A percentile compares a stretch with the other conserved stretches of the same genome.
Conservation (phyloP, 768 basidiomycete species). For the Xerocomus spinulosus region DNA sequence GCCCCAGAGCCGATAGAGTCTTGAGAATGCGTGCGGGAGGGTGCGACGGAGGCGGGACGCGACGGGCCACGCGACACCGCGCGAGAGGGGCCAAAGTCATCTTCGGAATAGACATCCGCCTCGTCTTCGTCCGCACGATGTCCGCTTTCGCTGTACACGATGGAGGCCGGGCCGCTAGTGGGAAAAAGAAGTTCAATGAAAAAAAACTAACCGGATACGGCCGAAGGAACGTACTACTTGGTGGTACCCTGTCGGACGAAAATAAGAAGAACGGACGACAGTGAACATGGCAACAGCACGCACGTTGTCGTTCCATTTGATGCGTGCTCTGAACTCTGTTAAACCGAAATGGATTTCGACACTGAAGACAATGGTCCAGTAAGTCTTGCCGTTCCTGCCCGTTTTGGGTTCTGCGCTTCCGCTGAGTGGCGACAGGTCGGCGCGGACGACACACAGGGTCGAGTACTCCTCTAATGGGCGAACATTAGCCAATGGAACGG, state of each 20-base stretch:
- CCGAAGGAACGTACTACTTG: slow-evolving; percentile 57
- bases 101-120: slow-evolving; percentile 58
- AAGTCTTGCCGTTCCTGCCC: slow-evolving; percentile 61
- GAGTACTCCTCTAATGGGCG: slow-evolving; percentile 56
- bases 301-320: slow-evolving; percentile 80
- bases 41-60: slow-evolving; percentile 43
- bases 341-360: slow-evolving; percentile 81
- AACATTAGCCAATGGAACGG: slow-evolving; percentile 1
- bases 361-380: slow-evolving; percentile 82
- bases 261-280: neutral
- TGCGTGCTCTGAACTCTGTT: slow-evolving; percentile 77
- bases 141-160: slow-evolving; percentile 78
- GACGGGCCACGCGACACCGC: slow-evolving; percentile 35
- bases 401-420: slow-evolving; percentile 66
- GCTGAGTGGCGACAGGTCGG: slow-evolving; percentile 68
- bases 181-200: neutral
- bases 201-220: neutral
- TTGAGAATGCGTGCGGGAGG: slow-evolving; percentile 54
- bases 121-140: slow-evolving; percentile 73
- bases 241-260: slow-evolving; percentile 49
- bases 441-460: slow-evolving; percentile 73
- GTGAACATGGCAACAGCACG: slow-evolving; percentile 38
- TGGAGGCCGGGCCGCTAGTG: slow-evolving; percentile 68
- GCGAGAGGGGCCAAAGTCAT: slow-evolving; percentile 42
- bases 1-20: slow-evolving; percentile 33